phyloP scores from a whole-genome alignment of 202 grass and related monocot genomes.

The Setaria italica region DNA sequence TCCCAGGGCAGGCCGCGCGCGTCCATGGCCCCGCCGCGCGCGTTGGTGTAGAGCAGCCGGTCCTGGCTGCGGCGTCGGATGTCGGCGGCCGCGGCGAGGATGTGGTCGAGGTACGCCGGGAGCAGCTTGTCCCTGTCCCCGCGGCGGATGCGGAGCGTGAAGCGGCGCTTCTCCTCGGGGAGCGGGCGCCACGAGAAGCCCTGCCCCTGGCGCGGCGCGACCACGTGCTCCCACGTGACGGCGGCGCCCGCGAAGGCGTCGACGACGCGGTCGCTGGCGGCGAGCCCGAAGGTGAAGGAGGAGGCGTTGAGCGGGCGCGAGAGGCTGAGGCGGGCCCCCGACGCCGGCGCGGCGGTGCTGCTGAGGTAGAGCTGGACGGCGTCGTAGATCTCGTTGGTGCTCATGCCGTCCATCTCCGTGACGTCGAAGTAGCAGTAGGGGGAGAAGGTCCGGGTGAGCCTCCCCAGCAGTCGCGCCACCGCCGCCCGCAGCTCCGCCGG shows the following conservation, averaged over 20 bases:
- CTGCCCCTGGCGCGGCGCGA: constrained; percentile 63
- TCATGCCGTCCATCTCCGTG: constrained; percentile 81
- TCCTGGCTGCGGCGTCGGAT: constrained; percentile 84
- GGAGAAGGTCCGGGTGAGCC: constrained; percentile 58
- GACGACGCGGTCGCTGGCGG: constrained; percentile 70
- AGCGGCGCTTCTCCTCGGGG: constrained; percentile 88
- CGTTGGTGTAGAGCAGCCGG: constrained; percentile 87
- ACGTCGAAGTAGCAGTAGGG: constrained; percentile 91
- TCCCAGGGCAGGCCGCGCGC: constrained; percentile 78
- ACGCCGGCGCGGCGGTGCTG: constrained; percentile 59
- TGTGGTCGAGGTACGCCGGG: constrained; percentile 86
- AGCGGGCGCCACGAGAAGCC: constrained; percentile 79
- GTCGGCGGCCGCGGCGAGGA: constrained; percentile 63
- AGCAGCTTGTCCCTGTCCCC: constrained; percentile 66
- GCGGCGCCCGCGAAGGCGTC: constrained; percentile 65
- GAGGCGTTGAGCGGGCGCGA: constrained; percentile 76
- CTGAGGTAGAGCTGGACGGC: constrained; percentile 93
- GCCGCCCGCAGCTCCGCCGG: constrained; percentile 72
- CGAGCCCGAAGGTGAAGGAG: constrained; percentile 82
- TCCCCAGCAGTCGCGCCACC: constrained; percentile 52
- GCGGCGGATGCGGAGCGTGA: constrained; percentile 88
- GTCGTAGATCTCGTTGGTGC: constrained; percentile 92
- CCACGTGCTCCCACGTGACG: constrained; percentile 92
- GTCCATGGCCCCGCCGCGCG: constrained; percentile 75
- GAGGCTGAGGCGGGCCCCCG: constrained; percentile 70